Base-by-base conservation (phyloP, 2,329 filamentous ascomycete species). In the Cladophialophora exuberans region DNA sequence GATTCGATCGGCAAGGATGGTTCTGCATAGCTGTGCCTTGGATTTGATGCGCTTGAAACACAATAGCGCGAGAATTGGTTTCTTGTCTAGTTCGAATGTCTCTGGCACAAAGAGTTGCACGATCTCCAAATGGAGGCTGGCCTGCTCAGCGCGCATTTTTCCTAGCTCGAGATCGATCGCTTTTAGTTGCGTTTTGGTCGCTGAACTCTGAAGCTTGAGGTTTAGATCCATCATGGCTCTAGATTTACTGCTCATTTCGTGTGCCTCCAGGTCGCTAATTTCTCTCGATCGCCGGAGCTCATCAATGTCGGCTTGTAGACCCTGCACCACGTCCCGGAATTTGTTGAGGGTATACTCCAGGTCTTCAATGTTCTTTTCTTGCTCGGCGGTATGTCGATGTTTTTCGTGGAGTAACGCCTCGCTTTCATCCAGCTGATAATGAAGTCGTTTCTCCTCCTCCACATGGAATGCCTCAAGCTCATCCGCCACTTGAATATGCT, bases 191-290 rank as follows among this genome's bases (percentile, higher is more conserved):
- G 93, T 88, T 76, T 96, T 96, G 35, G 90, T 83, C 9, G 91
- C 91, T 10, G 91, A 95, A 52, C 89, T 83, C 67, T 96, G 93
- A 38, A 99, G 81, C 73, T 96, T 95, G 81, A 93, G 83, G 72
- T 97, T 97, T 41, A 99, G 81, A 67, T 99, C 93, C 83, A 96
- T 89, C 87, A 99, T 96, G 50, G 93, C 91, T 60, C 91, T 85
- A 39, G 93, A 96, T 59, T 90, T 88, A 65, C 84, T 89, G 62
- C 87, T 92, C 52, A 97, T 83, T 70, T 97, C 90, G 69, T 92
- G 91, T 1, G 93, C 91, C 70, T 97, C 92, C 13, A 87, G 87
- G 71, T 97, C 94, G 1, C 91, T 95, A 63, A 97, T 88, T n/a
- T 65, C 61, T 35, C 95, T 90, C 3, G 91, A 95, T 10, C 92